Percentiles rank a stretch among this genome's conserved stretches.
phyloP scores from a whole-genome alignment of 2,329 filamentous ascomycete species.

The Chrysoporthe puriensis region DNA sequence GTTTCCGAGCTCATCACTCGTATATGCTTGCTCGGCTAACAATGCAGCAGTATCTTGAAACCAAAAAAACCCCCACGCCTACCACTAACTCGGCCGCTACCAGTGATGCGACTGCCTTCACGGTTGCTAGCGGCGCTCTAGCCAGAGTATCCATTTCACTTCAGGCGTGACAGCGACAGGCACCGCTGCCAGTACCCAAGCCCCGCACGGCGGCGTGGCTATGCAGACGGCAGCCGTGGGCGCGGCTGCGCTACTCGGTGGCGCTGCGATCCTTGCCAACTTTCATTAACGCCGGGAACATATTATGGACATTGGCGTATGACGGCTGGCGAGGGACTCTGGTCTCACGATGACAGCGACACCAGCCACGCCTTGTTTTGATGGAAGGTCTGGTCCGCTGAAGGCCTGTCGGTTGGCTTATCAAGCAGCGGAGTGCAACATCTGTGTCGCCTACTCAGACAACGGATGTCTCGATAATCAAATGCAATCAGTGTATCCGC shows the following conservation, averaged over 20 bases:
- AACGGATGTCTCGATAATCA: neutral
- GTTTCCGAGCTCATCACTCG: neutral
- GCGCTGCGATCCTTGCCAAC: constrained; percentile 20
- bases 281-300: neutral
- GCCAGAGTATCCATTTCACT: constrained; percentile 15
- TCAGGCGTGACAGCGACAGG: constrained; percentile 13
- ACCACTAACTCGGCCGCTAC: constrained; percentile 42
- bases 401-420: neutral
- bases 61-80: constrained; percentile 40
- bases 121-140: constrained; percentile 31
- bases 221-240: constrained; percentile 24
- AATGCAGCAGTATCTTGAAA: constrained; percentile 44
- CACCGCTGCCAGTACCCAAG: neutral
- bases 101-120: constrained; percentile 42
- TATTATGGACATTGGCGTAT: neutral
- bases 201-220: constrained; percentile 9
- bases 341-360: neutral
- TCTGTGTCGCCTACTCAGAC: neutral
- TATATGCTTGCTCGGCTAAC: neutral
- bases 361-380: too few species aligned
- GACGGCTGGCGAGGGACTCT: neutral
- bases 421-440: neutral
- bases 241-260: constrained; percentile 22
- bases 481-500: neutral
- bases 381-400: too few species aligned